Conservation (phyloP, 345 rosid species). For the Citrus cavaleriei region DNA sequence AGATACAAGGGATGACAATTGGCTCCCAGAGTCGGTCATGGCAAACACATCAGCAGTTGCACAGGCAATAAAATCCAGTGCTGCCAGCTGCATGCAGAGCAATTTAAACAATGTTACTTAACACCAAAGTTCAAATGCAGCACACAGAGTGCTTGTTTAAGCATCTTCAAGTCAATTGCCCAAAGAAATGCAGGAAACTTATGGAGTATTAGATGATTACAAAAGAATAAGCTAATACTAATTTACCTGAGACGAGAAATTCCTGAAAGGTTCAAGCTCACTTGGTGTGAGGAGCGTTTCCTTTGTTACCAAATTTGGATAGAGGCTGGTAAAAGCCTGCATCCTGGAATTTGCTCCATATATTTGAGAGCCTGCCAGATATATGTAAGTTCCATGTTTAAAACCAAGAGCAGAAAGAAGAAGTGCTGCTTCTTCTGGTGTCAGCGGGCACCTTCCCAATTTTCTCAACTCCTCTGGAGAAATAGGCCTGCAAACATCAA, state of each 20-base stretch:
- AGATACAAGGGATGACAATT: constrained; percentile 80
- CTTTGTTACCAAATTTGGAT: constrained; percentile 81
- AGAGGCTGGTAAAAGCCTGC: constrained; percentile 65
- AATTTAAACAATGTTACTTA: background rate
- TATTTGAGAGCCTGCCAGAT: constrained; percentile 72
- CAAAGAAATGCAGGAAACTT: background rate
- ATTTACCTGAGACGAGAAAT: constrained; percentile 84
- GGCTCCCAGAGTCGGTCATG: constrained; percentile 97
- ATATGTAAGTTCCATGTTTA: constrained; percentile 58
- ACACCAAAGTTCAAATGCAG: background rate
- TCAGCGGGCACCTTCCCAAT: constrained; percentile 84
- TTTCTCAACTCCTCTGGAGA: constrained; percentile 61
- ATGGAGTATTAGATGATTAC: background rate
- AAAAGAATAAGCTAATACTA: background rate
- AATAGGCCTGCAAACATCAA: constrained; percentile 37
- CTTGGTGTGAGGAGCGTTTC: constrained; percentile 71
- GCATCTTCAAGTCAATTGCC: background rate
- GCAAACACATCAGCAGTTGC: constrained; percentile 89
- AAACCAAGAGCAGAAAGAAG: constrained; percentile 86
- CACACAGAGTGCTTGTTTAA: background rate
- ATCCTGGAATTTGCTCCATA: constrained; percentile 72
- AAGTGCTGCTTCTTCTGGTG: constrained; percentile 92
- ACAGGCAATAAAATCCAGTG: constrained; percentile 83
- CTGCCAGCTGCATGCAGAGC: constrained; percentile 62
- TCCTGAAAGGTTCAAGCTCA: constrained; percentile 81